Base-by-base conservation (phyloP, 371 early-diverging fungal genomes). In the Chytridium lagenaria region DNA sequence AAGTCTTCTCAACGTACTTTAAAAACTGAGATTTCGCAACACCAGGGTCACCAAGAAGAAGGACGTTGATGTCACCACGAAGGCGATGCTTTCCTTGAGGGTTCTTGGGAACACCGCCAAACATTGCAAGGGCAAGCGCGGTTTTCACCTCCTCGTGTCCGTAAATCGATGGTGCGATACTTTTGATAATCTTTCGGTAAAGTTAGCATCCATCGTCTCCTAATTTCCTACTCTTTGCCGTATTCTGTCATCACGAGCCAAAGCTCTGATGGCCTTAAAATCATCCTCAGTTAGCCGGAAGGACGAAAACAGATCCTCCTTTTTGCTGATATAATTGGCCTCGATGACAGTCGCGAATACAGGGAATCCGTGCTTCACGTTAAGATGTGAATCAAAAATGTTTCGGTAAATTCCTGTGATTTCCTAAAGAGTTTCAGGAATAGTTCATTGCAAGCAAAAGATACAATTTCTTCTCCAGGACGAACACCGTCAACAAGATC, bases 11-110 rank as follows among this genome's bases (percentile, higher is more conserved):
- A 33, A 98, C 92, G 74, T 97, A 98, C 79, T 99, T 98, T 64
- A 99, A 88, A 84, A 99, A 95, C 86, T 99, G 99, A 0, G 96
- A 96, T 79, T 99, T 99, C 50, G 99, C 99, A 15, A 97, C 98
- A 77, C 99, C 99, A 7, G 99, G 99, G 83, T 99, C 99, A 76
- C 99, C 99, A 70, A 99, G 83, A 79, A 99, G 88, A 39, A 99
- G 87, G 40, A 99, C 94, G 80, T 99, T 99, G 78, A 99, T 99
- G 81, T 99, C 99, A 52, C 99, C 99, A 83, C 99, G 91, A 36
- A 98, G 91, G 1, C 69, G 44, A 61, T 97, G 97, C 82, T 97
- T 97, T 50, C 92, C 93, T 70, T 93, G 89, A 31, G 94, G 90
- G 75, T 95, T 91, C 83, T 99, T 99, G 65, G 94, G 87, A 1